Base-by-base conservation (phyloP, 495 filamentous ascomycete genomes). In the Patellaria atrata region DNA sequence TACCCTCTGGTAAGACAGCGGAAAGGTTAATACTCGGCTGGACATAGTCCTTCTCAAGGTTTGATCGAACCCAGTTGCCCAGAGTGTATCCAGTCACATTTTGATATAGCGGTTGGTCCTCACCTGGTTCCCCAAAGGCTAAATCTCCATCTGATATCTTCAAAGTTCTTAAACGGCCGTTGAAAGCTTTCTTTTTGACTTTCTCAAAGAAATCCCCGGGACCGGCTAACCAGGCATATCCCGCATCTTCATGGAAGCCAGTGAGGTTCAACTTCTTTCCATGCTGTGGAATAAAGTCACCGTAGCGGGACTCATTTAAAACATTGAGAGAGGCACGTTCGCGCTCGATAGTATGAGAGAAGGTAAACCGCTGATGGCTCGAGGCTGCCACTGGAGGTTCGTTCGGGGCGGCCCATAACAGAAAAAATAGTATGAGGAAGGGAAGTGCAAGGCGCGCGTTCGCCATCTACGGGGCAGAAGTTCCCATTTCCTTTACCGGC, bases 1-100 rank as follows among this genome's bases (percentile, higher is more conserved):
- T 38, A 3, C 32, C 40, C 4, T 47, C 29, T 5, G 53, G 57
- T 6, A 58, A 55, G 28, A 75, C 57, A 12, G 60, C 58, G 9
- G 66, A 63, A 3, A 61, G 57, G 35, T 77, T 79, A 37, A 75
- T 50, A 16, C 50, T 54, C 4, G 55, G 57, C 9, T 49, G 27
- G 3, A 44, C 58, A 12, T 51, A 25, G 14, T 44, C 44, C 39
- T 53, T 54, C 35, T 58, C 60, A 11, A 63, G 55, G 37, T 58
- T 60, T 16, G 57, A 62, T 5, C 79, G 72, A 35, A 79, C 69
- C 82, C 83, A 94, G 40, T 73, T 61, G 8, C 85, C 85, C 14
- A 65, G 62, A 14, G 89, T 62, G 29, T 73, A 74, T 0, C 85
- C 81, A 5, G 83, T 86, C 19, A 77, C 67, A 58, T 94, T 94